These are phyloP conservation scores for Boletus subparvulus DNA, from an alignment of 768 basidiomycete genomes.

Conservation along the genomic window DNA sequence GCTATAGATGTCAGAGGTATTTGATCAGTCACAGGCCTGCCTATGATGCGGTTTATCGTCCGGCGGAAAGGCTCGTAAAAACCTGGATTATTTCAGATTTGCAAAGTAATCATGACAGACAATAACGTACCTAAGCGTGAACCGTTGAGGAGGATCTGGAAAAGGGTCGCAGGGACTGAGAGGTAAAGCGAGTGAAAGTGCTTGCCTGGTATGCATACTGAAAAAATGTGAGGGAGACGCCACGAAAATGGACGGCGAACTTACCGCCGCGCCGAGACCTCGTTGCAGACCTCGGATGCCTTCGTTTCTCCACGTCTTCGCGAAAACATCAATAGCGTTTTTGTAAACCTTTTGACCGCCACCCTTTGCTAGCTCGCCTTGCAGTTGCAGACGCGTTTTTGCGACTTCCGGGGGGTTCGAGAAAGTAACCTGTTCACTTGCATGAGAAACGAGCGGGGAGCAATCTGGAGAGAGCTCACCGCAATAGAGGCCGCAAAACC, in stretches of 20 bases:
- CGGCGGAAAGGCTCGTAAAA: conserved; percentile 94
- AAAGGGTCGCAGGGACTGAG: conserved; percentile 4
- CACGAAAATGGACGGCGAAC: conserved; percentile 18
- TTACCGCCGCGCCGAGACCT: conserved; percentile 86
- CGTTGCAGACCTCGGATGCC: conserved; percentile 90
- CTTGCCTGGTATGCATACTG: conserved; percentile 92
- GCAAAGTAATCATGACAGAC: background rate
- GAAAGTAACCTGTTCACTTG: conserved; percentile 61
- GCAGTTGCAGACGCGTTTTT: conserved; percentile 94
- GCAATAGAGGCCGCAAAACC: conserved; percentile 91
- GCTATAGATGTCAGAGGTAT: conserved; percentile 73
- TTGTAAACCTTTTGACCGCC: conserved; percentile 79
- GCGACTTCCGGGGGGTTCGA: conserved; percentile 76
- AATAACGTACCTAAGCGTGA: conserved; percentile 71
- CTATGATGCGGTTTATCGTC: conserved; percentile 65
- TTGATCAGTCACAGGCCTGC: conserved; percentile 61
- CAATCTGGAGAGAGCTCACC: conserved; percentile 39
- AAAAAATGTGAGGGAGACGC: conserved; percentile 8
- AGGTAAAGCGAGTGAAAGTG: background rate
- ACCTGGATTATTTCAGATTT: conserved; percentile 47
- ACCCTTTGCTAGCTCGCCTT: conserved; percentile 86
- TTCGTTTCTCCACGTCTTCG: conserved; percentile 87
- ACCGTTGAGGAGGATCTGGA: conserved; percentile 86
- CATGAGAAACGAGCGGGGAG: conserved; percentile 9
- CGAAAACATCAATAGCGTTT: conserved; percentile 81